Evolutionary conservation across 164 flowering plant species (phyloP).

Genomic region (Liriodendron chinense): DNA sequence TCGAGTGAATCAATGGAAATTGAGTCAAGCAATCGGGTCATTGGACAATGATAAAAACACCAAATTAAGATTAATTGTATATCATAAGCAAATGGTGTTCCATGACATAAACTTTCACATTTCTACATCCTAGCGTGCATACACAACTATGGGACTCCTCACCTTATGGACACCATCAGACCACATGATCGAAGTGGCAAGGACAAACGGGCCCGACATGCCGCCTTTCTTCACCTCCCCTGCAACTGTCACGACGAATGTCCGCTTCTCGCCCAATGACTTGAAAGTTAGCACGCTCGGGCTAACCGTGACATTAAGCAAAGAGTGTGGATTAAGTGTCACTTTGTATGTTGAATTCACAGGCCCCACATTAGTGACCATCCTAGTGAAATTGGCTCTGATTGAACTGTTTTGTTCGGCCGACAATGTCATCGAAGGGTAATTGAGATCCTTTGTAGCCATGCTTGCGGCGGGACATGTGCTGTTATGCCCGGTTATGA

Average conservation of each 20-base stretch:
- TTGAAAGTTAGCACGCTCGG: slow-evolving; percentile 39
- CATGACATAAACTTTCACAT: too few species aligned
- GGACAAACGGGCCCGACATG: not conserved
- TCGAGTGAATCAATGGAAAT: too few species aligned
- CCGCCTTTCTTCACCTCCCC: not conserved
- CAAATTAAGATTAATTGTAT: too few species aligned
- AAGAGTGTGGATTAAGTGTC: slow-evolving; percentile 16
- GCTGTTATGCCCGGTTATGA: slow-evolving; percentile 39
- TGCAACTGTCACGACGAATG: slow-evolving; percentile 38
- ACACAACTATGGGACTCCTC: slow-evolving; percentile 60
- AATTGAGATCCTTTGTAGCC: slow-evolving; percentile 52
- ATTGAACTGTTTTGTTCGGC: not conserved
- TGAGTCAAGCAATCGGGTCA: too few species aligned
- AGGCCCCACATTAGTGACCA: slow-evolving; percentile 67
- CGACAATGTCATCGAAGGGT: slow-evolving; percentile 46
- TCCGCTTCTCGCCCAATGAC: slow-evolving; percentile 31
- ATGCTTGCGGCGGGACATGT: slow-evolving; percentile 32
- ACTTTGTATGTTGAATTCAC: slow-evolving; percentile 40
- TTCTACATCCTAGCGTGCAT: not conserved
- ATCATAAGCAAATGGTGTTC: too few species aligned
- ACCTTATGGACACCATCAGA: slow-evolving; percentile 51
- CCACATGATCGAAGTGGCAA: slow-evolving; percentile 50
- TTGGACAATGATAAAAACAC: too few species aligned
- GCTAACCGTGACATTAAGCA: slow-evolving; percentile 31
- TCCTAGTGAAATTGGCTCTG: slow-evolving; percentile 35